phyloP scores from a whole-genome alignment of 1,284 basidiomycete species.

The Retiboletus fuscus region DNA sequence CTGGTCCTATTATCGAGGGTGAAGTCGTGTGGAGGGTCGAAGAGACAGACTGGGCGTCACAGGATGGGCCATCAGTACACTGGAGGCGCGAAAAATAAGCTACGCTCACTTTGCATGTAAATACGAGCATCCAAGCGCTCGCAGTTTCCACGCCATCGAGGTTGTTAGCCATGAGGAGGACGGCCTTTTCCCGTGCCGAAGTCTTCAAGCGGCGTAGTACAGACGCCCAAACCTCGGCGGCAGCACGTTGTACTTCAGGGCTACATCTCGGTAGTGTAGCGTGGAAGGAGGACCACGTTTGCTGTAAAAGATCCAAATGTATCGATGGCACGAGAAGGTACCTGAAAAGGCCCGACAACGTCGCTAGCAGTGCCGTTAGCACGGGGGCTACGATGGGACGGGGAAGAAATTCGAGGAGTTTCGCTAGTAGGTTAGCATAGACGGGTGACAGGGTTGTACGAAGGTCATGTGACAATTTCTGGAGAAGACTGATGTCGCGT shows the following conservation, averaged over 20 bases:
- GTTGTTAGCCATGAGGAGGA: slow-evolving; percentile 60
- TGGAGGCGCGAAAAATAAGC: slow-evolving; percentile 4
- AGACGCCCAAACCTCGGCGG: slow-evolving; percentile 84
- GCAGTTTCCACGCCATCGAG: slow-evolving; percentile 66
- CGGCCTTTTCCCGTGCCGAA: slow-evolving; percentile 62
- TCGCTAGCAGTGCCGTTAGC: slow-evolving; percentile 72
- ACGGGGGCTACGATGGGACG: slow-evolving; percentile 68
- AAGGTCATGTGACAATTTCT: slow-evolving; percentile 81
- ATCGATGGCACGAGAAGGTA: slow-evolving; percentile 73
- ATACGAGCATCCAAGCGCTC: slow-evolving; percentile 75
- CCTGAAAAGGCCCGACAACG: slow-evolving; percentile 74
- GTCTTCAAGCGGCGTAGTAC: slow-evolving; percentile 73
- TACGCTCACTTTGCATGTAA: slow-evolving; percentile 74
- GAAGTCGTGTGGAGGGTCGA: slow-evolving; percentile 85
- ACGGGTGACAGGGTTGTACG: slow-evolving; percentile 74
- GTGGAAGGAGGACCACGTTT: slow-evolving; percentile 68
- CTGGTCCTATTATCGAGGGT: slow-evolving; percentile 67
- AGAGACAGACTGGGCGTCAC: slow-evolving; percentile 69
- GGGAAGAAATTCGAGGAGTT: slow-evolving; percentile 68
- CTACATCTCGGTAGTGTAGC: slow-evolving; percentile 66
- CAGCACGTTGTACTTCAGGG: slow-evolving; percentile 74
- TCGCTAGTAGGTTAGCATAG: slow-evolving; percentile 65
- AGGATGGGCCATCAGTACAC: slow-evolving; percentile 16
- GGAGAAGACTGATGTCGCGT: slow-evolving; percentile 66
- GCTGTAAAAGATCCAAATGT: slow-evolving; percentile 60